Evolutionary conservation across 352 stramenopile genomes (phyloP).

Genomic region (Pythium guiyangense): DNA sequence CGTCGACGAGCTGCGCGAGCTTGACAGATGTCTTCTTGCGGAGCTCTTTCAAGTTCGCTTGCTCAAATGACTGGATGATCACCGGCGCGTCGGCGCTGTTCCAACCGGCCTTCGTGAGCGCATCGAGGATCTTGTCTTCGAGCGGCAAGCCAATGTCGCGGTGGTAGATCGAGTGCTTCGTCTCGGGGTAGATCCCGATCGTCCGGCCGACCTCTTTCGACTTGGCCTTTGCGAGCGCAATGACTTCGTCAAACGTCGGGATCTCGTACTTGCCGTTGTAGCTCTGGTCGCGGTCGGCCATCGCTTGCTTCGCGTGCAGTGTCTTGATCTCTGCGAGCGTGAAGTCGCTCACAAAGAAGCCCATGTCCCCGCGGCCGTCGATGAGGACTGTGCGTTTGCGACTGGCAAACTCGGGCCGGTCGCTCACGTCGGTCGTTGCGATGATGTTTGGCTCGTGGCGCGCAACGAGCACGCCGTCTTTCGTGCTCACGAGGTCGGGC

Average conservation of each 20-base stretch:
- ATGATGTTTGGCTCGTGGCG: conserved; percentile 90
- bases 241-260: conserved; percentile 87
- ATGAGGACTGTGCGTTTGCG: conserved; percentile 51
- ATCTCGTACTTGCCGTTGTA: conserved; percentile 86
- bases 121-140: no score
- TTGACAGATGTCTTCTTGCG: no score
- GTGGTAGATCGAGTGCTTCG: conserved; percentile 84
- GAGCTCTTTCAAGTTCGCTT: no score
- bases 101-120: conserved; percentile 63
- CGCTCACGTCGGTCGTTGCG: conserved; percentile 85
- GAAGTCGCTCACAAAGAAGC: conserved; percentile 92
- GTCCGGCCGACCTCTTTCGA: conserved; percentile 47
- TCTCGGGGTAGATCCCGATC: conserved; percentile 87
- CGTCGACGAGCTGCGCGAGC: no score
- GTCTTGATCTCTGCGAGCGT: no score
- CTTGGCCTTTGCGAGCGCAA: conserved; percentile 72
- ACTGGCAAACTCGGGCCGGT: conserved; percentile 65
- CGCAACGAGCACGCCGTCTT: no score
- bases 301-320: conserved; percentile 72
- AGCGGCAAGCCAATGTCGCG: conserved; percentile 62
- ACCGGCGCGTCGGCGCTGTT: no score
- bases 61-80: no score
- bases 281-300: conserved; percentile 68
- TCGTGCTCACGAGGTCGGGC: conserved; percentile 89
- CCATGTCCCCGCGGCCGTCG: conserved; percentile 47